These are phyloP conservation scores for Venturia aucupariae DNA, from an alignment of 2,329 filamentous ascomycete species.

Conservation along the genomic window DNA sequence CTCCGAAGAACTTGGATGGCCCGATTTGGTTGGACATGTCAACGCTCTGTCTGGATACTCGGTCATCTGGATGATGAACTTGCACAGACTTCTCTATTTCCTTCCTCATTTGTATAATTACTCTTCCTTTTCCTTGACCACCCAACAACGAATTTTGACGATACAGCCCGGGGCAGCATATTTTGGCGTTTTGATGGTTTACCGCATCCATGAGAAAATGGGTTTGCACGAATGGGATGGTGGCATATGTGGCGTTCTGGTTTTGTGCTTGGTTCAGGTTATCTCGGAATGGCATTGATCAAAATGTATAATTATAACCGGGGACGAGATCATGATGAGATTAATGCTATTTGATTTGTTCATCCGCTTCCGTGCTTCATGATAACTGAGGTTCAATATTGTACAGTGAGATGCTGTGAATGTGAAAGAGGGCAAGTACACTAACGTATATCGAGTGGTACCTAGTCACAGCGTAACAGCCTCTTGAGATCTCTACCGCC, in stretches of 20 bases:
- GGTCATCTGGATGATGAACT: background rate
- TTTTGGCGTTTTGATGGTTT: conserved; percentile 1
- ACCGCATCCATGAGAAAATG: background rate
- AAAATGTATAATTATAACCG: background rate
- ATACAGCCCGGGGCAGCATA: background rate
- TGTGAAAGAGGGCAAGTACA: background rate
- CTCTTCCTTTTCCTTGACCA: background rate
- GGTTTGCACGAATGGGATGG: background rate
- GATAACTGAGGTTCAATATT: background rate
- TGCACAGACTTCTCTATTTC: background rate
- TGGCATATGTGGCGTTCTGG: background rate
- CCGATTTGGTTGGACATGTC: conserved; percentile 1
- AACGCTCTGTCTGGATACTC: background rate
- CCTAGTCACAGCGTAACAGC: too few relatives aligned
- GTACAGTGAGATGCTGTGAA: background rate
- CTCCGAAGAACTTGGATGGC: background rate
- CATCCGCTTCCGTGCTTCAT: background rate
- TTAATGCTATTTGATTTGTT: background rate
- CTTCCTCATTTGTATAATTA: background rate
- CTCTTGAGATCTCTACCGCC: too few relatives aligned
- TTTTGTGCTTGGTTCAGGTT: background rate
- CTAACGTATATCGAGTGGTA: too few relatives aligned
- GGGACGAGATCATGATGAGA: background rate
- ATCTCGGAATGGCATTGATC: background rate
- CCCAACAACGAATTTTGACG: background rate